These are phyloP conservation scores for Auriscalpium orientale DNA, from an alignment of 768 basidiomycete genomes.

Conservation along the genomic window DNA sequence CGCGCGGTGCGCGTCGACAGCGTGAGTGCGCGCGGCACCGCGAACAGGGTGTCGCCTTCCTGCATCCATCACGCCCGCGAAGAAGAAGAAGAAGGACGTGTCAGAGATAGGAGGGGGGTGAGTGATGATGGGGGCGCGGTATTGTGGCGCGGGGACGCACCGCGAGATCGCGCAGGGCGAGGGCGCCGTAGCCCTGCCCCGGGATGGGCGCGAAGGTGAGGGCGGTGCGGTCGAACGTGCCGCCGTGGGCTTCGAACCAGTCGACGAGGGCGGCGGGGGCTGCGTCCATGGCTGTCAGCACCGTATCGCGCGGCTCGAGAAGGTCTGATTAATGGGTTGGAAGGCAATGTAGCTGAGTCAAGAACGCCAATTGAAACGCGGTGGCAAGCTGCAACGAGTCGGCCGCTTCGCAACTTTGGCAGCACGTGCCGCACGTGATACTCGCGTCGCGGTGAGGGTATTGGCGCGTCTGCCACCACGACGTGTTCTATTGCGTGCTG, in stretches of 20 bases:
- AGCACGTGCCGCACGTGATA: too few species aligned
- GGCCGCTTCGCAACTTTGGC: too few species aligned
- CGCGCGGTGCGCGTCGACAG: constrained; percentile 73
- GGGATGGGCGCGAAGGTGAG: constrained; percentile 32
- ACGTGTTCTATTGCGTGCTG: too few species aligned
- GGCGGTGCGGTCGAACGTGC: constrained; percentile 33
- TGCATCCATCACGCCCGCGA: constrained; percentile 21
- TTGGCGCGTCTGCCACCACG: too few species aligned
- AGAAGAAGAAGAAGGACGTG: background rate
- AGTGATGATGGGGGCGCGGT: background rate
- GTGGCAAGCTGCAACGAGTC: too few species aligned
- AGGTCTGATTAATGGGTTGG: too few species aligned
- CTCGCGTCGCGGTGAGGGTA: too few species aligned
- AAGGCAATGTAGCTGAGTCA: too few species aligned
- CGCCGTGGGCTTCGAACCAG: constrained; percentile 52
- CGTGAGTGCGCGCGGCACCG: constrained; percentile 69
- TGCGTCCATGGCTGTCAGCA: too few species aligned
- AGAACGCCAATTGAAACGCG: too few species aligned
- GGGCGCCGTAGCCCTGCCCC: constrained; percentile 55
- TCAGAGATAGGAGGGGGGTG: background rate
- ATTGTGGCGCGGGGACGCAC: constrained; percentile 31
- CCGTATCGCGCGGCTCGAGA: too few species aligned
- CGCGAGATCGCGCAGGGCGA: constrained; percentile 64
- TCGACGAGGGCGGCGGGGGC: constrained; percentile 12
- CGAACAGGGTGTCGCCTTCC: constrained; percentile 73